Percentiles rank a stretch among this genome's conserved stretches.
Evolutionary conservation across 306 rosid species (phyloP).

Genomic region (Prunus persica): Prunus_persica_NCBIv2 NC_034010.1:3107501-3108000

Average conservation of each 20-base stretch:
- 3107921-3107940: background rate
- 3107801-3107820: slow-evolving; percentile 35
- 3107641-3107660: background rate
- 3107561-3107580: background rate
- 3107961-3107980: slow-evolving; percentile 81
- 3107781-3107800: slow-evolving; percentile 61
- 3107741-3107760: slow-evolving; percentile 46
- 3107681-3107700: background rate
- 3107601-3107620: background rate
- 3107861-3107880: slow-evolving; percentile 1
- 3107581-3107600: background rate
- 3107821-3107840: slow-evolving; percentile 63
- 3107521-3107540: background rate
- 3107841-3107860: slow-evolving; percentile 43
- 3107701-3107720: slow-evolving; percentile 38
- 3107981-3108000: slow-evolving; percentile 80
- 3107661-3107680: slow-evolving; percentile 8
- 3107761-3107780: slow-evolving; percentile 43
- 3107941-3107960: slow-evolving; percentile 46
- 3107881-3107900: background rate
- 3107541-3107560: background rate
- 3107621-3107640: background rate
- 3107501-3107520: background rate
- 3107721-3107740: slow-evolving; percentile 32
- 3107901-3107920: background rate